Percentiles rank a stretch among this genome's conserved stretches.
These are phyloP conservation scores for Knufia fluminis DNA, from an alignment of 2,329 filamentous ascomycete species.

Conservation along the genomic window DNA sequence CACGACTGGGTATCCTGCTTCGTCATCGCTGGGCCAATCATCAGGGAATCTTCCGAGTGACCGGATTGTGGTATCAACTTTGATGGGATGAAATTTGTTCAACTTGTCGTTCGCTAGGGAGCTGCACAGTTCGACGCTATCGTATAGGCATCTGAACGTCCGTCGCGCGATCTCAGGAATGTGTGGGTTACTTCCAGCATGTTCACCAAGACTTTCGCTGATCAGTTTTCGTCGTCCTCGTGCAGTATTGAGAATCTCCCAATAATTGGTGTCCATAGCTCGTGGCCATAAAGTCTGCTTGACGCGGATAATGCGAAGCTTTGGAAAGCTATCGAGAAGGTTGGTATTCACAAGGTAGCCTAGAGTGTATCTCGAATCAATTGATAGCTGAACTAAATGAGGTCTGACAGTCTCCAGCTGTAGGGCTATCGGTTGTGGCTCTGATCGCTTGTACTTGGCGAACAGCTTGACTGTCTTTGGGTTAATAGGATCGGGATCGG, in stretches of 20 bases:
- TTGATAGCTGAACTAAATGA: not conserved
- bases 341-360: not conserved
- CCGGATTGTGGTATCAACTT: not conserved
- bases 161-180: not conserved
- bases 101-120: constrained; percentile 1
- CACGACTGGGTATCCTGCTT: not conserved
- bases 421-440: not conserved
- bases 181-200: not conserved
- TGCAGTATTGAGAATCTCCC: not conserved
- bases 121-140: not conserved
- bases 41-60: not conserved
- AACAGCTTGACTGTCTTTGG: not conserved
- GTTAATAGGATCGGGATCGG: not conserved
- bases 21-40: not conserved
- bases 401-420: constrained; percentile 1
- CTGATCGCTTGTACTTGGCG: not conserved
- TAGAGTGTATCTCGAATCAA: constrained; percentile 4
- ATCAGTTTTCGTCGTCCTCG: not conserved
- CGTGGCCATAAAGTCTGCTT: constrained; percentile 6
- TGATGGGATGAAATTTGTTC: not conserved
- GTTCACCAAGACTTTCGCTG: constrained; percentile 1
- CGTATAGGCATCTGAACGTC: not conserved
- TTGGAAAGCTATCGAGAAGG: constrained; percentile 3
- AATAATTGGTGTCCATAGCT: not conserved
- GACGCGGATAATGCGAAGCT: constrained; percentile 2